phyloP scores from a whole-genome alignment of 176 grass and related monocot genomes.

The Ampelocalamus luodianensis region DNA sequence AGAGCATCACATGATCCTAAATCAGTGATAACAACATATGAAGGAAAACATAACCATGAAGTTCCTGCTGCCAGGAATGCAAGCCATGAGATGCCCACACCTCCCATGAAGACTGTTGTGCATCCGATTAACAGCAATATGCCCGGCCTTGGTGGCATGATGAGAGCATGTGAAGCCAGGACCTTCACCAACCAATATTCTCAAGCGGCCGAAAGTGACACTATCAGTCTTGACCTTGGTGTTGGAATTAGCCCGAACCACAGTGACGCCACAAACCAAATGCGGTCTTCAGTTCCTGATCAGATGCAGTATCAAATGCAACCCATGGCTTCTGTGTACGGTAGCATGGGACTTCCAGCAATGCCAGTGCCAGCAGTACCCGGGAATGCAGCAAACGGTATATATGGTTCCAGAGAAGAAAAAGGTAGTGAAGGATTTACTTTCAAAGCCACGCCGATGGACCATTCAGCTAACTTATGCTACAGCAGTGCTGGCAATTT shows the following conservation, averaged over 20 bases:
- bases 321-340: slow-evolving; percentile 46
- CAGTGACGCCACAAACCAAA: slow-evolving; percentile 50
- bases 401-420: slow-evolving; percentile 67
- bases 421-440: slow-evolving; percentile 70
- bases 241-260: slow-evolving; percentile 87
- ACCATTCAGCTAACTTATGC: slow-evolving; percentile 82
- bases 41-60: slow-evolving; percentile 99
- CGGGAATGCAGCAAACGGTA: slow-evolving; percentile 50
- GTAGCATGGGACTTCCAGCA: slow-evolving; percentile 51
- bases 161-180: slow-evolving; percentile 64
- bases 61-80: slow-evolving; percentile 85
- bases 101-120: slow-evolving; percentile 43
- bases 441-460: slow-evolving; percentile 73
- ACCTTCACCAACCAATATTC: slow-evolving; percentile 58
- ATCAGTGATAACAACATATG: slow-evolving; percentile 98
- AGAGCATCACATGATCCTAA: slow-evolving; percentile 98
- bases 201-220: slow-evolving; percentile 60
- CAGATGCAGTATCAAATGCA: slow-evolving; percentile 80
- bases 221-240: slow-evolving; percentile 88
- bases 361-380: slow-evolving; percentile 48
- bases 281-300: slow-evolving; percentile 43
- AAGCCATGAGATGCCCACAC: slow-evolving; percentile 55
- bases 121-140: slow-evolving; percentile 55
- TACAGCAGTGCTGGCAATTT: slow-evolving; percentile 86
- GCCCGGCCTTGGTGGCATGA: slow-evolving; percentile 58